phyloP scores from a whole-genome alignment of 116 monocot genomes.

The Iris pallida region DNA sequence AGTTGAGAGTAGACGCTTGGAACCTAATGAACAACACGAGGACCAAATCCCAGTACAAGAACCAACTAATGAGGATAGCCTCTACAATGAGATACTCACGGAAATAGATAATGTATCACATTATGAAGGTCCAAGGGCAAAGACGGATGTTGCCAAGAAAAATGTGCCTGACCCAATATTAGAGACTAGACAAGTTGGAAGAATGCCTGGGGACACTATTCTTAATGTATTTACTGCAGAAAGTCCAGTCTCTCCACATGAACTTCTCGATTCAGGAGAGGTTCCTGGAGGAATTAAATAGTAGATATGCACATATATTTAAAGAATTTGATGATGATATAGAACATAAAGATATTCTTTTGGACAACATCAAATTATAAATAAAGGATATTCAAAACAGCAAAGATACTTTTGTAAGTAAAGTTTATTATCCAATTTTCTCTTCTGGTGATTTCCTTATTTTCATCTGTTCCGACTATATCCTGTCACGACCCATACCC shows the following conservation, averaged over 20 bases:
- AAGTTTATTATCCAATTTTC: neutral
- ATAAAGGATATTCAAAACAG: slow-evolving; percentile 45
- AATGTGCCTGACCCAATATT: slow-evolving; percentile 25
- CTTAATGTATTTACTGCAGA: slow-evolving; percentile 96
- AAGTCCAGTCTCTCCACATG: slow-evolving; percentile 79
- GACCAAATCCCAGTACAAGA: slow-evolving; percentile 29
- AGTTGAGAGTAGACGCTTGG: slow-evolving; percentile 37
- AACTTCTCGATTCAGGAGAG: slow-evolving; percentile 81
- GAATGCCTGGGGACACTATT: slow-evolving; percentile 92
- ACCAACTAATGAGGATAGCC: slow-evolving; percentile 21
- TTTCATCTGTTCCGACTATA: neutral
- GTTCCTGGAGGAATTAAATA: slow-evolving; percentile 86
- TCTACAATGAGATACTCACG: slow-evolving; percentile 10
- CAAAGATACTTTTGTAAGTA: slow-evolving; percentile 60
- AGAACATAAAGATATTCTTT: slow-evolving; percentile 28
- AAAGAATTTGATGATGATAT: slow-evolving; percentile 82
- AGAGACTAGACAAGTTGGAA: slow-evolving; percentile 59
- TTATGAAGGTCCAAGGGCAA: slow-evolving; percentile 25
- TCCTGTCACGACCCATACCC: no score
- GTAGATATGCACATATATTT: slow-evolving; percentile 79
- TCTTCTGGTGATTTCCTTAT: neutral
- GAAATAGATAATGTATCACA: slow-evolving; percentile 26
- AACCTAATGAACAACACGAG: slow-evolving; percentile 32
- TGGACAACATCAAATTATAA: slow-evolving; percentile 52
- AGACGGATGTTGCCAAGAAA: slow-evolving; percentile 30